Base-by-base conservation (phyloP, 805 yeast species). In the Ogataea corticis region DNA sequence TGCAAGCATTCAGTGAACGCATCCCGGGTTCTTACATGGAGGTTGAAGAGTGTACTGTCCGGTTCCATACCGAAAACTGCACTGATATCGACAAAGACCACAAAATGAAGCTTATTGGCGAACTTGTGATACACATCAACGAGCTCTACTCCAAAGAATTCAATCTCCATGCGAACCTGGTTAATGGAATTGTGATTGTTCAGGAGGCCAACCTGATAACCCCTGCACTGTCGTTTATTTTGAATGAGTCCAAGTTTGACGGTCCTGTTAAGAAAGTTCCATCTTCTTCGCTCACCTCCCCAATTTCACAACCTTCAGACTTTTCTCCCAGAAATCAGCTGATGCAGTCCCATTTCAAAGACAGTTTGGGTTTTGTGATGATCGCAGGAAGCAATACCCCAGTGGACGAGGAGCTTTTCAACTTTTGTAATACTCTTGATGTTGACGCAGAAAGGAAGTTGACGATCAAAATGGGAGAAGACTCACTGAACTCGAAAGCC, bases 121-220 rank as follows among this genome's bases (percentile, higher is more conserved):
- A 90, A 56, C 77, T 85, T 45, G 82, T 91, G 38, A 83, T 91
- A 18, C 90, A 89, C 63, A 80, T 91, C 45, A 90, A 92, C 65
- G 94, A 85, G 38, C 69, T 84, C 27, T 86, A 80, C 60, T 75
- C 77, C 13, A 78, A 75, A 14, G 76, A 73, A 40, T 63, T 49
- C 30, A 79, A 79, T 31, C 74, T 91, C 14, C 96, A 89, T 65
- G 96, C 97, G 2, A 80, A 85, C 27, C 70, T 87, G 35, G 81
- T 85, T 45, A 77, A 81, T 49, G 79, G 81, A 51, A 77, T 82
- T 34, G 83, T 90, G 7, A 80, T 85, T 38, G 82, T 90, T 13
- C 91, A 87, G 59, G 83, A 84, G 52, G 69, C 73, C 33, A 79
- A 82, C 44, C 67, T 85, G 41, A 69, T 83, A 1, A 57, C 77